Percentiles rank a stretch among this genome's conserved stretches.
These are phyloP conservation scores for Aspergillus conjunctus DNA, from an alignment of 495 filamentous ascomycete species.

Conservation along the genomic window DNA sequence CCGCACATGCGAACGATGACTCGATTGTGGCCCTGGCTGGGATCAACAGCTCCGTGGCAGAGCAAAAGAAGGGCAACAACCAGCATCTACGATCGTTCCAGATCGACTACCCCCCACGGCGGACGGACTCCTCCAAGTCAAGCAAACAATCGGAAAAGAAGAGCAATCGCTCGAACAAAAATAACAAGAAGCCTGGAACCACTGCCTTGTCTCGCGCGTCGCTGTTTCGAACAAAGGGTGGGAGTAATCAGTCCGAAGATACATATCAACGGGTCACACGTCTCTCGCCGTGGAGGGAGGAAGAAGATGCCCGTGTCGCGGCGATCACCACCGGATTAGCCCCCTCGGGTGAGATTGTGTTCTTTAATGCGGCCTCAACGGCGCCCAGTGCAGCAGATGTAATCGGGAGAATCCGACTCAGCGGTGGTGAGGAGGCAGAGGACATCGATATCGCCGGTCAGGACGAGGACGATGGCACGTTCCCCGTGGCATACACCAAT, in stretches of 20 bases:
- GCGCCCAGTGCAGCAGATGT: constrained; percentile 57
- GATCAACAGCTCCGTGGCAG: constrained; percentile 77
- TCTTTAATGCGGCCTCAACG: constrained; percentile 68
- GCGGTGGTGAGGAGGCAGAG: constrained; percentile 67
- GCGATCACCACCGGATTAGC: constrained; percentile 75
- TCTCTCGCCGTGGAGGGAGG: constrained; percentile 62
- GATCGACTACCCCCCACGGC: constrained; percentile 50
- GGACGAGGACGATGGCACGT: constrained; percentile 52
- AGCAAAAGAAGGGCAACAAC: constrained; percentile 76
- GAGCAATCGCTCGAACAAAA: neutral
- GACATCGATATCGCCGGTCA: constrained; percentile 76
- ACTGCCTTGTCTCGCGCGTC: constrained; percentile 58
- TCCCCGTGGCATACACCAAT: constrained; percentile 78
- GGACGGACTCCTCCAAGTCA: constrained; percentile 8
- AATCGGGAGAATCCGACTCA: constrained; percentile 65
- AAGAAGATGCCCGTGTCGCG: constrained; percentile 58
- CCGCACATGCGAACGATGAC: constrained; percentile 56
- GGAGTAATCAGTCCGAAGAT: constrained; percentile 50
- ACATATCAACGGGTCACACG: constrained; percentile 79
- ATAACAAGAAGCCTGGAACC: constrained; percentile 42
- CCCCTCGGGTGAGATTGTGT: constrained; percentile 71
- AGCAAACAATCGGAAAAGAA: constrained; percentile 20
- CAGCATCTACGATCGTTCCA: constrained; percentile 83
- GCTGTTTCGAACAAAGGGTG: constrained; percentile 61
- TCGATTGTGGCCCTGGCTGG: constrained; percentile 73